Evolutionary conservation across 208 protist species (phyloP), one percentile per base, ranked within the genome.

Genomic region (Naegleria lovaniensis): DNA sequence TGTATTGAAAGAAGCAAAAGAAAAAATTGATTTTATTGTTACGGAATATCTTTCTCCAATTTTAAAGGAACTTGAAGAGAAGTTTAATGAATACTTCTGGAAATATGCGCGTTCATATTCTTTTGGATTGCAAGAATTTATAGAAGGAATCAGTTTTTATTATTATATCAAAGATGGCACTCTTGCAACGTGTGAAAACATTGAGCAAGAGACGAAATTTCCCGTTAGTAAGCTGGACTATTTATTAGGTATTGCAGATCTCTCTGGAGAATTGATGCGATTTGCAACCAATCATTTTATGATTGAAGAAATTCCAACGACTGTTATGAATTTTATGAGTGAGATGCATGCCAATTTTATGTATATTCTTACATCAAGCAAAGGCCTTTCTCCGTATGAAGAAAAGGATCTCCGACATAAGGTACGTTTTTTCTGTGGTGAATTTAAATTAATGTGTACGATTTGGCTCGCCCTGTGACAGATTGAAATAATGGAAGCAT

Each of bases 61-160:
- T 36, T 36, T 36, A 36, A n/a, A 59, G 51, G 36, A 59, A 41
- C 51, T 90, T 55, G 40, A 55, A 11, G 52, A 90, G 55, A 33
- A 76, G 5, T 76, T 39, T 59, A 22, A 13, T 55, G 52, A 90
- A 39, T 90, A 36, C 36, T 88, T 40, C 38, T 88, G 43, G 41
- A 84, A 58, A 19, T 90, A 90, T 38, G 52, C 48, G 1, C 6
- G 36, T 16, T 58, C 38, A 13, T 90, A 86, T 55, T 76, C 51
- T 38, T 90, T 85, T 76, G 88, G 88, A 41, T 58, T 90, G 19
- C 88, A 90, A 76, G 88, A 90, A 85, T 76, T 84, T 0, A 85
- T 90, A 58, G 88, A 90, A 85, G 88, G 25, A 0, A 39, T 90
- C 5, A 76, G 48, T 36, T 76, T 90, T 58, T 76, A 76, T 33